Evolutionary conservation across 352 stramenopile species (phyloP).

Genomic region (Halophytophthora polymorphica): DNA sequence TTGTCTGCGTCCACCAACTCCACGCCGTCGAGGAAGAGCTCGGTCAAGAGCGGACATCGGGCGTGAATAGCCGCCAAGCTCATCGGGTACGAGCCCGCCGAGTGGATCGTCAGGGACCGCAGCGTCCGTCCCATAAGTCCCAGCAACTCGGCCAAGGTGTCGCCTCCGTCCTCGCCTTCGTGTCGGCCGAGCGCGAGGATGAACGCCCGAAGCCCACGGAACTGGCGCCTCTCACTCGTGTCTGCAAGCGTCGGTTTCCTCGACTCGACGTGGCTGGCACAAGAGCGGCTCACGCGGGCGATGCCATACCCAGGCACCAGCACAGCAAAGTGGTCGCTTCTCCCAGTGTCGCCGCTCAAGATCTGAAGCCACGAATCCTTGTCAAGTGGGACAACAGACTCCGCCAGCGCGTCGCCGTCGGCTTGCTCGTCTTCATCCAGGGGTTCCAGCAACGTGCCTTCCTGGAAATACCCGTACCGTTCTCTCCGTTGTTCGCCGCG

Average conservation of each 20-base stretch:
- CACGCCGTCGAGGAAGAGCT: conserved; percentile 26
- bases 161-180: conserved; percentile 9
- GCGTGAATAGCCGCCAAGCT: conserved; percentile 14
- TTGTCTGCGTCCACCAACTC: conserved; percentile 12
- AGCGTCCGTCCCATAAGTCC: conserved; percentile 15
- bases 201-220: conserved; percentile 11
- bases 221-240: too few species aligned
- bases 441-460: conserved; percentile 14
- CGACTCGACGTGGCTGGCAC: not conserved
- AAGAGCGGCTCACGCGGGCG: conserved; percentile 3
- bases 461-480: conserved; percentile 5
- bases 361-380: conserved; percentile 18
- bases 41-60: conserved; percentile 19
- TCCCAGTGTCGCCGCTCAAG: conserved; percentile 8
- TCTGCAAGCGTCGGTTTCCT: too few species aligned
- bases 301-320: conserved; percentile 29
- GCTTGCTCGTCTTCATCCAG: conserved; percentile 1
- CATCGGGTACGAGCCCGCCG: conserved; percentile 7
- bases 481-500: not conserved
- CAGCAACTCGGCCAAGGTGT: conserved; percentile 18
- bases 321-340: conserved; percentile 13
- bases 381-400: conserved; percentile 10
- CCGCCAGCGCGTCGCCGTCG: not conserved
- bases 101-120: conserved; percentile 17
- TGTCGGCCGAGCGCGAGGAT: conserved; percentile 16